Evolutionary conservation across 2,329 filamentous ascomycete species (phyloP).

Genomic region (Coniella lustricola): DNA sequence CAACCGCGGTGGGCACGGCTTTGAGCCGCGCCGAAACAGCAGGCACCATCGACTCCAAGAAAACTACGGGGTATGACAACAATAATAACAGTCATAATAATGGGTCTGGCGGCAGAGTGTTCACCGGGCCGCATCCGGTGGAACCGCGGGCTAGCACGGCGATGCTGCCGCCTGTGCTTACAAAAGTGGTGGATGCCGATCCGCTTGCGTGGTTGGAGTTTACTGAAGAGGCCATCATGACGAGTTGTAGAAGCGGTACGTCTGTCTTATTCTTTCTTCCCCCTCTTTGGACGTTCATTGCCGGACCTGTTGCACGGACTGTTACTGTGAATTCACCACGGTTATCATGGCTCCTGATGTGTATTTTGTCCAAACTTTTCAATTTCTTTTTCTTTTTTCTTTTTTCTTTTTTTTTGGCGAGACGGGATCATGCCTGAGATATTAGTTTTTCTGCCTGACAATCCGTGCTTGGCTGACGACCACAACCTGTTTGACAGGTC

Average conservation of each 20-base stretch:
- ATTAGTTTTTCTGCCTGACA: too few relatives aligned
- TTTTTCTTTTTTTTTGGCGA: background rate
- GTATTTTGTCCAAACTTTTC: too few relatives aligned
- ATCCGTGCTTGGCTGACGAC: background rate
- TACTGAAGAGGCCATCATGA: slow-evolving; percentile 86
- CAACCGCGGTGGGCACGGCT: slow-evolving; percentile 22
- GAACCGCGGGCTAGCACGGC: slow-evolving; percentile 79
- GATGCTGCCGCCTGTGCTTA: slow-evolving; percentile 84
- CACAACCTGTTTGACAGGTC: slow-evolving; percentile 23
- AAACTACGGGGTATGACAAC: slow-evolving; percentile 21
- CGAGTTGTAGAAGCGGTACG: slow-evolving; percentile 83
- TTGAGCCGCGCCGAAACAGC: slow-evolving; percentile 56
- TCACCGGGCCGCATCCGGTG: slow-evolving; percentile 66
- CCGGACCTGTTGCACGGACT: background rate
- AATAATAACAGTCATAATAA: background rate
- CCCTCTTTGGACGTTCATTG: background rate
- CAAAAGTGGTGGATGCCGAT: slow-evolving; percentile 78
- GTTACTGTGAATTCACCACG: too few relatives aligned
- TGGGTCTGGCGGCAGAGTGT: slow-evolving; percentile 40
- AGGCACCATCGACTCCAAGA: slow-evolving; percentile 47
- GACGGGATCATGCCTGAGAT: background rate
- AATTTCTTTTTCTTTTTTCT: too few relatives aligned
- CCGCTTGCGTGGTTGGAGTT: slow-evolving; percentile 90
- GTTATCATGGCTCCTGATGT: too few relatives aligned
- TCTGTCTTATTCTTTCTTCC: slow-evolving; percentile 16